Percentiles rank a stretch among this genome's conserved stretches.
phyloP scores from a whole-genome alignment of 2,329 filamentous ascomycete genomes.

The Arthroderma sp. region DNA sequence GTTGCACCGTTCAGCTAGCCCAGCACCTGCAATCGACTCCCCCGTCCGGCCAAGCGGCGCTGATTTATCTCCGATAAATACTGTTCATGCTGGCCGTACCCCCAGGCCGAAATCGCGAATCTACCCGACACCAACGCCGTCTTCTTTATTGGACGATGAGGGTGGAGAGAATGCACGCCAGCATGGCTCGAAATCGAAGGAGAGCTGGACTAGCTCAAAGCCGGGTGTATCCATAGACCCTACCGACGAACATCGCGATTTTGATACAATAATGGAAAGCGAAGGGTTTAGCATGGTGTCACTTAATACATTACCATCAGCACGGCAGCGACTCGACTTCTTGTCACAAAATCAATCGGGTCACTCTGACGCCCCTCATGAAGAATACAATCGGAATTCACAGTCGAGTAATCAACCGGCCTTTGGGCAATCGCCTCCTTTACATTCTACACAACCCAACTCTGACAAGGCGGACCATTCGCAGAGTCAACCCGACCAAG shows the following conservation, averaged over 20 bases:
- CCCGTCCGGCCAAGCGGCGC: conserved; percentile 18
- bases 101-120: conserved; percentile 19
- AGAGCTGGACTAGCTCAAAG: not conserved
- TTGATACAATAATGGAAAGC: conserved; percentile 44
- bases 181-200: conserved; percentile 6
- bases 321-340: conserved; percentile 21
- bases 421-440: too few species aligned
- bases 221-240: conserved; percentile 17
- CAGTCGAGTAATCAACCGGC: not conserved
- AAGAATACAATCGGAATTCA: too few species aligned
- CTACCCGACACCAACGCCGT: conserved; percentile 30
- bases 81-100: conserved; percentile 21
- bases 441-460: too few species aligned
- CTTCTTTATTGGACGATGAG: conserved; percentile 26
- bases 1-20: conserved; percentile 12
- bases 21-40: conserved; percentile 24
- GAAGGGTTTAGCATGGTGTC: conserved; percentile 48
- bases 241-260: conserved; percentile 33
- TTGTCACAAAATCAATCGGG: not conserved
- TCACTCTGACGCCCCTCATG: too few species aligned
- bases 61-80: conserved; percentile 21
- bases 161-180: conserved; percentile 10
- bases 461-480: too few species aligned
- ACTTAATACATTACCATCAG: conserved; percentile 39
- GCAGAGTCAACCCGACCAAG: too few species aligned